A percentile compares a stretch with the other conserved stretches of the same genome.
These are phyloP conservation scores for Pezicula radicicola DNA, from an alignment of 2,329 filamentous ascomycete species.

Conservation along the genomic window DNA sequence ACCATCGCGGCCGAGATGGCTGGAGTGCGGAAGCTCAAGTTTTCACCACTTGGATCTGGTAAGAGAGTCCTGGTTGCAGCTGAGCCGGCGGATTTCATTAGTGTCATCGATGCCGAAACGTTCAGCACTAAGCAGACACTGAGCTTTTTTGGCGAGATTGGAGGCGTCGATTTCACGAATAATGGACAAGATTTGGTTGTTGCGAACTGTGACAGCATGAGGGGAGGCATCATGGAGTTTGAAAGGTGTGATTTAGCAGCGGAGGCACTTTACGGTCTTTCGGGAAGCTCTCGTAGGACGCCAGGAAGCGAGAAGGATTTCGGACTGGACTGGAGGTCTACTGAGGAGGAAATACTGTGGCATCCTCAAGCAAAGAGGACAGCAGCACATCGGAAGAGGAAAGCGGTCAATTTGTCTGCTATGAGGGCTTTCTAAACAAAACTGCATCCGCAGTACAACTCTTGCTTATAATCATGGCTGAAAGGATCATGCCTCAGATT, in stretches of 20 bases:
- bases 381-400: conserved; percentile 11
- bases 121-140: conserved; percentile 66
- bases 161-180: conserved; percentile 63
- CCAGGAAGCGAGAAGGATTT: background rate
- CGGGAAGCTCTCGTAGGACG: background rate
- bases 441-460: no score
- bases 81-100: conserved; percentile 73
- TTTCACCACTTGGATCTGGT: conserved; percentile 69
- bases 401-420: conserved; percentile 10
- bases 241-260: conserved; percentile 26
- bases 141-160: conserved; percentile 74
- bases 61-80: conserved; percentile 66
- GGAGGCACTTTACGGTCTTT: conserved; percentile 17
- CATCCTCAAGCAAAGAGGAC: conserved; percentile 14
- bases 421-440: conserved; percentile 14
- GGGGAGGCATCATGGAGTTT: conserved; percentile 52
- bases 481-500: conserved; percentile 4
- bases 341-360: conserved; percentile 11
- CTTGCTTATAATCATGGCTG: background rate
- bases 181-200: conserved; percentile 67
- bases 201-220: conserved; percentile 60
- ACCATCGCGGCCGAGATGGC: conserved; percentile 64
- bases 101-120: conserved; percentile 64
- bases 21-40: conserved; percentile 65
- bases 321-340: conserved; percentile 1